phyloP scores from a whole-genome alignment of 139 green algal species.

The Volvox reticuliferus region DNA sequence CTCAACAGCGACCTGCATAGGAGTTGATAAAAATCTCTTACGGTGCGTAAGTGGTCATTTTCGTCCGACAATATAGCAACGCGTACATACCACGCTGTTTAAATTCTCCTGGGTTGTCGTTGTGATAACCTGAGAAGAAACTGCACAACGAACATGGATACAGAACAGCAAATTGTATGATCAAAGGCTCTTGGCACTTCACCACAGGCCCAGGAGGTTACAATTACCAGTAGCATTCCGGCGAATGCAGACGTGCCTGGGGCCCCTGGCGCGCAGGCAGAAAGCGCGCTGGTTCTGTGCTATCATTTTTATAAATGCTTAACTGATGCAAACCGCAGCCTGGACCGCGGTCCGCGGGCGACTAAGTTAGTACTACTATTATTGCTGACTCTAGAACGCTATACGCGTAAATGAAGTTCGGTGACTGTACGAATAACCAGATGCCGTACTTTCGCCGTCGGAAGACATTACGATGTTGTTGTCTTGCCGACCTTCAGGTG shows the following conservation, averaged over 20 bases:
- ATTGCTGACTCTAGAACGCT: too few relatives aligned
- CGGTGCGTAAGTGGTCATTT: background rate
- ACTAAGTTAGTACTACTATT: too few relatives aligned
- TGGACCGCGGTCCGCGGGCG: slow-evolving; percentile 5
- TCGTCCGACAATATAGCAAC: background rate
- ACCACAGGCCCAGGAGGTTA: too few relatives aligned
- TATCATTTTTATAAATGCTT: slow-evolving; percentile 6
- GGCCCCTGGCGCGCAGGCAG: background rate
- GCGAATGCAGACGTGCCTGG: background rate
- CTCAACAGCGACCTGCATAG: background rate
- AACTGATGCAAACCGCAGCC: background rate
- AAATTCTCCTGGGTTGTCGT: background rate
- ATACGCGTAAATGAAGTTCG: too few relatives aligned
- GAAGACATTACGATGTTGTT: too few relatives aligned
- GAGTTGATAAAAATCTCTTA: too few relatives aligned
- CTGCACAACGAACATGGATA: background rate
- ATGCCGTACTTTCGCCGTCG: too few relatives aligned
- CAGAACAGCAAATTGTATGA: too few relatives aligned
- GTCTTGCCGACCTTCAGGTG: too few relatives aligned
- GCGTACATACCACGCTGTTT: background rate
- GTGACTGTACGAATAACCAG: too few relatives aligned
- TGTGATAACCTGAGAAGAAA: background rate
- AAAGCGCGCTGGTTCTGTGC: background rate
- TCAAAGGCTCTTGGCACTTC: too few relatives aligned
- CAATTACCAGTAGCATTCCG: background rate